phyloP scores from a whole-genome alignment of 768 basidiomycete genomes.

The Exidia glandulosa region DNA sequence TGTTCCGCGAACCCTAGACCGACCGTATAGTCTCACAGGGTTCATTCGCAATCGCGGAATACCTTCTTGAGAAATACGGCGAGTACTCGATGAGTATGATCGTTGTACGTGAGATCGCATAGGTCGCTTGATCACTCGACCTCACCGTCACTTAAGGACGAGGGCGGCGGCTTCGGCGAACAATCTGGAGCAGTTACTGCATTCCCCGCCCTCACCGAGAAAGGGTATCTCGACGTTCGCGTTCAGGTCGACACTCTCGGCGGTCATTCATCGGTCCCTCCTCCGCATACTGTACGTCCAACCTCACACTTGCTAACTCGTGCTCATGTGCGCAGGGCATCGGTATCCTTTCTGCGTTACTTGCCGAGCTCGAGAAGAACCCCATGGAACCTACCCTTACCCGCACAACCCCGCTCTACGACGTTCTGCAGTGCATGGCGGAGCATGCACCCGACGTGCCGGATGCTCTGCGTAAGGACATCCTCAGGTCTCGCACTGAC shows the following conservation, averaged over 20 bases:
- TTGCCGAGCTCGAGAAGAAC: constrained; percentile 58
- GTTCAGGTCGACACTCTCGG: constrained; percentile 59
- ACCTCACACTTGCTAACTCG: neutral
- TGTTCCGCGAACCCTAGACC: no score
- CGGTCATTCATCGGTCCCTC: constrained; percentile 82
- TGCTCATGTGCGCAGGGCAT: constrained; percentile 41
- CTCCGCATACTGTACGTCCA: constrained; percentile 54
- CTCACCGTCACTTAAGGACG: neutral
- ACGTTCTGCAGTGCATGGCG: constrained; percentile 53
- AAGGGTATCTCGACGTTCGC: constrained; percentile 47
- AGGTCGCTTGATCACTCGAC: no score
- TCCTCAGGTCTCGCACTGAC: constrained; percentile 35
- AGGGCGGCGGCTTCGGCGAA: constrained; percentile 37
- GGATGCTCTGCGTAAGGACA: constrained; percentile 31
- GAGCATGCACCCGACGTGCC: constrained; percentile 49
- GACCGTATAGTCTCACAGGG: constrained; percentile 20
- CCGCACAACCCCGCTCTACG: constrained; percentile 47
- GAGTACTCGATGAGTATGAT: constrained; percentile 61
- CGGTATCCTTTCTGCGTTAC: constrained; percentile 62
- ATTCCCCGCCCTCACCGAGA: constrained; percentile 56
- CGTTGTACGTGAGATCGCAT: constrained; percentile 20
- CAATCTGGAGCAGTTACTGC: constrained; percentile 47
- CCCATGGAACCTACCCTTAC: constrained; percentile 34
- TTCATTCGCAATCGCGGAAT: constrained; percentile 26
- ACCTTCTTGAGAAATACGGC: constrained; percentile 53